Base-by-base conservation (phyloP, 352 stramenopile genomes). In the Pythium utonaiense region DNA sequence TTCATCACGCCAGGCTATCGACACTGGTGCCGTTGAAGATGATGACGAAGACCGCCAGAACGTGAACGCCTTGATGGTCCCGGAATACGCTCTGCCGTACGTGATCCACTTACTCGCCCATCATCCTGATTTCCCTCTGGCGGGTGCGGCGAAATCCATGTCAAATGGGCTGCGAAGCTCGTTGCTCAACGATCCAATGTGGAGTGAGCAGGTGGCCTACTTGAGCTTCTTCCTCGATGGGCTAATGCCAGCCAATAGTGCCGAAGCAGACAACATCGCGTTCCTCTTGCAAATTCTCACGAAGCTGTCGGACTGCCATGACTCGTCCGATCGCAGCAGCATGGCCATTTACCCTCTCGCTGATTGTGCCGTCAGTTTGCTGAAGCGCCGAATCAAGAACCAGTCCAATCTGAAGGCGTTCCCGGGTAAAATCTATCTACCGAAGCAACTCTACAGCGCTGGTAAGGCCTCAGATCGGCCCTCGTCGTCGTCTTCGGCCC, bases 361-460 rank as follows among this genome's bases (percentile, higher is more conserved):
- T 27, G 82, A 88, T 27, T 86, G 64, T 21, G 67, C 72, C 1
- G 79, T 80, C 0, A 34, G 62, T 1, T 45, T 91, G 22, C 67
- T 96, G 27, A 91, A 91, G 58, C 89, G 87, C 36, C 86, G 86
- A 40, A 94, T 96, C 57, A 91, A 91, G 69, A 90, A 85, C 3
- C 84, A 91, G 61, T 86, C 80, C 10, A 93, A 92, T 62, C 58
- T 96, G 49, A 88, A 91, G 63, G 60, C 84, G 21, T 96, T 89
- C 40, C 86, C 86, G 4, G 86, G 86, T 8, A 86, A 82, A 56
- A 93, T 95, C 38, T 95, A 81, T 57, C 63, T 95, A 17, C 86
- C 86, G 0, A 92, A 87, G 50, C 73, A 92, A 53, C 62, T 95
- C 16, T 92, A 66, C 42, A 64, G 27, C 51, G 33, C 63, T 24